Evolutionary conservation across 2,329 filamentous ascomycete species (phyloP).

Genomic region (Neonectria faginata): DNA sequence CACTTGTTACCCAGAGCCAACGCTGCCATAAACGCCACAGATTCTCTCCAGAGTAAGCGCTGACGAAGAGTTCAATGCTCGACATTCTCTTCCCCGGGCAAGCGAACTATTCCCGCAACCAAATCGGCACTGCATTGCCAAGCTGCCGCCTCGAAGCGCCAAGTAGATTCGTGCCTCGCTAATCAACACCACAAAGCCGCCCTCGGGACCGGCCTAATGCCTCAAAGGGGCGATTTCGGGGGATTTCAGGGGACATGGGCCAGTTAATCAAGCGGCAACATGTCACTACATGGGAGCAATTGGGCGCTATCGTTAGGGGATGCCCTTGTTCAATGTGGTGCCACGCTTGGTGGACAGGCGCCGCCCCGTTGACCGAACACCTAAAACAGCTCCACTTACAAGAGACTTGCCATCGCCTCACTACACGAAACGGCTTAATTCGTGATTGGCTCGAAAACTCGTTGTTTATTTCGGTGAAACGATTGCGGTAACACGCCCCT

Average conservation of each 20-base stretch:
- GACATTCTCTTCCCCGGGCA: background rate
- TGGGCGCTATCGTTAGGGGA: background rate
- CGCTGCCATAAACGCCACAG: background rate
- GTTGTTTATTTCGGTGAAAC: background rate
- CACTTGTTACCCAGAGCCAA: background rate
- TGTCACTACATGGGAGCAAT: background rate
- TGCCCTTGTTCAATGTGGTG: constrained; percentile 3
- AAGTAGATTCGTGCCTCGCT: background rate
- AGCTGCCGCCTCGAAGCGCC: background rate
- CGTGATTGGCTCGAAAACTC: constrained; percentile 25
- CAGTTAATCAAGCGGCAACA: background rate
- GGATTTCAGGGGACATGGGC: background rate
- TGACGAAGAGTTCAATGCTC: background rate
- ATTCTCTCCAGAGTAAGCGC: background rate
- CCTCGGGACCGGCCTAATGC: background rate
- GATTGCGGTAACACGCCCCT: background rate
- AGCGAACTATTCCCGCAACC: background rate
- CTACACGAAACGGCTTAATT: constrained; percentile 34
- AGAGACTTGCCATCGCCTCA: constrained; percentile 6
- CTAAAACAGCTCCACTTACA: constrained; percentile 28
- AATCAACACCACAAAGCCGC: background rate
- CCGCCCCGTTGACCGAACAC: constrained; percentile 5
- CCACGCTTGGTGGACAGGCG: constrained; percentile 25
- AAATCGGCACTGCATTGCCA: background rate
- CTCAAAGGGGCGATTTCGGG: background rate